Conservation (phyloP, 1,139 yeast genomes). For the Suhomyces bokatorum region DNA sequence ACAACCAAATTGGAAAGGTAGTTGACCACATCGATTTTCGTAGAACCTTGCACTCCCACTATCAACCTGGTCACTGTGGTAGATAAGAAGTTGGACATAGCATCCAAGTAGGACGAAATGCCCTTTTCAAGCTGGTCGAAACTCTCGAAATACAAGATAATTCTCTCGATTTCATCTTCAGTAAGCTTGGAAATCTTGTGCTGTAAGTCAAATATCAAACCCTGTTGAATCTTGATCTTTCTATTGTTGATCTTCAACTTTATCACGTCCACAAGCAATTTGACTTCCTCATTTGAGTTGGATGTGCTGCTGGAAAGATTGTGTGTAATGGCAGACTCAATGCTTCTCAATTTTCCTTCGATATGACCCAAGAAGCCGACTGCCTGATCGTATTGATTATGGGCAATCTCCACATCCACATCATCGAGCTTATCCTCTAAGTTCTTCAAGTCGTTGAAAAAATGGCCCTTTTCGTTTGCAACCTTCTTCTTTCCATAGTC, state of each 20-base stretch:
- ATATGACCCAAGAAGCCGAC: conserved; percentile 52
- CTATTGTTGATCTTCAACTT: conserved; percentile 41
- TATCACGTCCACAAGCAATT: conserved; percentile 40
- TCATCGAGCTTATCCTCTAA: conserved; percentile 67
- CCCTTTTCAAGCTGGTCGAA: conserved; percentile 44
- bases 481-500: conserved; percentile 33
- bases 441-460: conserved; percentile 47
- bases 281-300: conserved; percentile 31
- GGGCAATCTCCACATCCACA: conserved; percentile 65
- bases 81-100: conserved; percentile 37
- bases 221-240: conserved; percentile 38
- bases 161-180: conserved; percentile 34
- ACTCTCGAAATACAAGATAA: conserved; percentile 37
- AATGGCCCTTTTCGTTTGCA: conserved; percentile 27
- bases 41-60: conserved; percentile 47
- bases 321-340: conserved; percentile 18
- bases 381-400: conserved; percentile 55
- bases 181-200: conserved; percentile 36
- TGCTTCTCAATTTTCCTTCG: conserved; percentile 32
- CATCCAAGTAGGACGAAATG: conserved; percentile 36
- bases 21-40: conserved; percentile 47
- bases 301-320: conserved; percentile 10
- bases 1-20: conserved; percentile 46
- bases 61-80: conserved; percentile 38
- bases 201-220: conserved; percentile 40